phyloP scores from a whole-genome alignment of 2,329 filamentous ascomycete genomes.

The Phoma sp. region DNA sequence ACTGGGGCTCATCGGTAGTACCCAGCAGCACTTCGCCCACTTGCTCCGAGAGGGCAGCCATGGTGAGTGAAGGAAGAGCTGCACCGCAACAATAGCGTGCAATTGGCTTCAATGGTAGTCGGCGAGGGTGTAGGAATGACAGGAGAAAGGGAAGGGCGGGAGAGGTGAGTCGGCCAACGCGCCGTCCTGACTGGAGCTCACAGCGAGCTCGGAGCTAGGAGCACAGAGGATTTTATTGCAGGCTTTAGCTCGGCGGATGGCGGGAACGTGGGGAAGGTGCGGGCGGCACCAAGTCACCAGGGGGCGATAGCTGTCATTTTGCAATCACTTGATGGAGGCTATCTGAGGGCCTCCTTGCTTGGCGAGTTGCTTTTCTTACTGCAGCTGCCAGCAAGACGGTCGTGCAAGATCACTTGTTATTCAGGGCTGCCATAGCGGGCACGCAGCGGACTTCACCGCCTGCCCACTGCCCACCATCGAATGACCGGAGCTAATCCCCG shows the following conservation, averaged over 20 bases:
- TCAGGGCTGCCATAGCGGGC: conserved; percentile 6
- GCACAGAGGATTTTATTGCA: conserved; percentile 26
- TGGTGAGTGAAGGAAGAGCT: conserved; percentile 27
- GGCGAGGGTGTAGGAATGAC: conserved; percentile 22
- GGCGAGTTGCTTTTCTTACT: not conserved
- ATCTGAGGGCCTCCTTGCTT: not conserved
- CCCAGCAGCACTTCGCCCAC: conserved; percentile 70
- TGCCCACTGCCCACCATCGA: conserved; percentile 14
- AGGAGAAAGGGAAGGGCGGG: conserved; percentile 20
- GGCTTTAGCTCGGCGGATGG: conserved; percentile 32
- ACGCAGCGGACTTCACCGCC: conserved; percentile 18
- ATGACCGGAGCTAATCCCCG: conserved; percentile 22
- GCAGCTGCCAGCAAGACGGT: conserved; percentile 11
- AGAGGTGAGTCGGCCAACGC: conserved; percentile 32
- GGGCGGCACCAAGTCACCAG: not conserved
- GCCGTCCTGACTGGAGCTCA: conserved; percentile 30
- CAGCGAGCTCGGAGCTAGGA: conserved; percentile 40
- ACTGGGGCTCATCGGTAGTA: conserved; percentile 61
- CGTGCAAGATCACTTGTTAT: conserved; percentile 11
- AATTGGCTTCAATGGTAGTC: conserved; percentile 36
- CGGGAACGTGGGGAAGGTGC: conserved; percentile 43
- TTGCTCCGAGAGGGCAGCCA: conserved; percentile 73
- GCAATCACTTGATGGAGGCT: not conserved
- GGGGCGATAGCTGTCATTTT: not conserved
- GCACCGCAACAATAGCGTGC: conserved; percentile 24